Percentiles rank a stretch among this genome's conserved stretches.
Evolutionary conservation across 441 rosid genomes (phyloP).

Genomic region (Syzygium syzygioides): DNA sequence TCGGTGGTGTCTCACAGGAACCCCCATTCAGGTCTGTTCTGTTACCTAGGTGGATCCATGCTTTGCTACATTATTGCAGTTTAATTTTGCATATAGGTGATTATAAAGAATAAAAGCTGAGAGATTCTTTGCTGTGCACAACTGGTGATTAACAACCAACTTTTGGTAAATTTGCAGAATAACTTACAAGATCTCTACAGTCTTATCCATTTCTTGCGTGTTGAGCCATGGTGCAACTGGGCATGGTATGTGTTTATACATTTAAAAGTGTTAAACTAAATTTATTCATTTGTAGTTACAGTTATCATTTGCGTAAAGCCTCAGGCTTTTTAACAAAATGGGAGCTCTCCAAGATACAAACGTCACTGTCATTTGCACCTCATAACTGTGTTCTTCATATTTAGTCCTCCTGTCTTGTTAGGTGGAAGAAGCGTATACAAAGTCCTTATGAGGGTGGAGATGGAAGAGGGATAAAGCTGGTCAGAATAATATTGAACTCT

Average conservation of each 20-base stretch:
- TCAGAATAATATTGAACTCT: constrained; percentile 61
- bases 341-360: background rate
- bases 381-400: background rate
- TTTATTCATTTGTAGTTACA: background rate
- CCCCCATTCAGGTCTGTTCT: constrained; percentile 56
- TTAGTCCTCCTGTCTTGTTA: constrained; percentile 5
- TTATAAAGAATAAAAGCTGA: background rate
- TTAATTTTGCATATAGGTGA: background rate
- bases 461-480: constrained; percentile 45
- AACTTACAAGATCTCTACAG: constrained; percentile 66
- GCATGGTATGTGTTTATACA: constrained; percentile 32
- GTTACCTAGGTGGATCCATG: background rate
- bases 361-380: background rate
- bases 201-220: constrained; percentile 65
- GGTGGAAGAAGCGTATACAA: constrained; percentile 71
- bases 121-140: background rate
- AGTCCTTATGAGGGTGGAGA: constrained; percentile 68
- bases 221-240: constrained; percentile 85
- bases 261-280: background rate
- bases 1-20: constrained; percentile 75
- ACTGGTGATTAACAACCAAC: background rate
- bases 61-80: background rate
- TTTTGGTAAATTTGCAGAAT: constrained; percentile 32
- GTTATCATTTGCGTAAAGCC: background rate
- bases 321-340: background rate